These are phyloP conservation scores for Lachancea lanzarotensis DNA, from an alignment of 805 yeast genomes.

Conservation along the genomic window DNA sequence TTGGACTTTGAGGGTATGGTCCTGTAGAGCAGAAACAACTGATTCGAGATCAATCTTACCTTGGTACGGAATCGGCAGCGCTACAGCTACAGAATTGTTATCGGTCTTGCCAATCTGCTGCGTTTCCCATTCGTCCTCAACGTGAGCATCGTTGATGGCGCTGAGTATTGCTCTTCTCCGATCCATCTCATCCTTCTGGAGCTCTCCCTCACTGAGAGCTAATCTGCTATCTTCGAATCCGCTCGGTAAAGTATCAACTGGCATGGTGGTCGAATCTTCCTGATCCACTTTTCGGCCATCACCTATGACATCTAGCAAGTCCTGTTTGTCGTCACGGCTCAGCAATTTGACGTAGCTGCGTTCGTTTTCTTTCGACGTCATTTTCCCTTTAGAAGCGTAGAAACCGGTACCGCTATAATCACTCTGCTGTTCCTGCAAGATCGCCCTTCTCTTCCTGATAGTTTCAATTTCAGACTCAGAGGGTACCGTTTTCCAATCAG, in stretches of 20 bases:
- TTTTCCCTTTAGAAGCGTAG: background rate
- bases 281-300: constrained; percentile 10
- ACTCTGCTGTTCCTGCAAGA: constrained; percentile 1
- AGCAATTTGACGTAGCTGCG: constrained; percentile 24
- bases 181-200: constrained; percentile 4
- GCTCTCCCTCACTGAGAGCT: constrained; percentile 20
- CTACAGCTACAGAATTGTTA: background rate
- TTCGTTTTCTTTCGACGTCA: constrained; percentile 12
- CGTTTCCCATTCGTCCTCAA: constrained; percentile 17
- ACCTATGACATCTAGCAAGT: constrained; percentile 19
- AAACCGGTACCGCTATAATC: constrained; percentile 5
- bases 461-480: constrained; percentile 12
- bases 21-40: background rate
- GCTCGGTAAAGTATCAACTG: constrained; percentile 9
- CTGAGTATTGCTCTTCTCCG: constrained; percentile 18
- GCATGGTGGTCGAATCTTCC: constrained; percentile 1
- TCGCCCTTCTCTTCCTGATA: constrained; percentile 9
- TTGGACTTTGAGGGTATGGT: background rate
- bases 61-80: constrained; percentile 7
- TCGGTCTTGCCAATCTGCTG: constrained; percentile 12
- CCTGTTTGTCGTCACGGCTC: constrained; percentile 23
- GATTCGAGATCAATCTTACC: background rate
- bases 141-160: constrained; percentile 13
- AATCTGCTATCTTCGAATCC: constrained; percentile 25
- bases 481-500: constrained; percentile 3